phyloP scores from a whole-genome alignment of 305 asterid species.

The Fraxinus paxiana region DNA sequence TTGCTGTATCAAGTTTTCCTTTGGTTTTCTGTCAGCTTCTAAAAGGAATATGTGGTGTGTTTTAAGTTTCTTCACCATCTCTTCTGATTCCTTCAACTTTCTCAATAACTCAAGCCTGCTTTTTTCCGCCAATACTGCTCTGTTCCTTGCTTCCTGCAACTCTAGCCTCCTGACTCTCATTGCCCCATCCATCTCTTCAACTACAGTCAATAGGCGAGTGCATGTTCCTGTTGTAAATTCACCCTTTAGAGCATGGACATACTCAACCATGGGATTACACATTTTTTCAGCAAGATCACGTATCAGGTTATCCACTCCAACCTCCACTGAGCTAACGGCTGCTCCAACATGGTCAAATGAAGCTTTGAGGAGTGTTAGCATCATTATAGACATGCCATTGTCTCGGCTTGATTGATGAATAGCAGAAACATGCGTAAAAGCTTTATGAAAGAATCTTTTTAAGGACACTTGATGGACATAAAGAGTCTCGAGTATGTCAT shows the following conservation, averaged over 20 bases:
- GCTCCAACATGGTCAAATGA: slow-evolving; percentile 41
- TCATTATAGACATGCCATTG: slow-evolving; percentile 35
- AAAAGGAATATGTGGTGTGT: slow-evolving; percentile 29
- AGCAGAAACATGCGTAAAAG: slow-evolving; percentile 41
- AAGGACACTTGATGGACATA: slow-evolving; percentile 43
- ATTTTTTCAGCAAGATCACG: slow-evolving; percentile 48
- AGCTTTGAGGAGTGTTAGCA: slow-evolving; percentile 51
- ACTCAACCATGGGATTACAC: slow-evolving; percentile 69
- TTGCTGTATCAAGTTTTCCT: slow-evolving; percentile 26
- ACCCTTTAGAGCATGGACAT: slow-evolving; percentile 51
- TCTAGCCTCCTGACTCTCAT: slow-evolving; percentile 47
- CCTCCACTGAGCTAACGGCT: slow-evolving; percentile 63
- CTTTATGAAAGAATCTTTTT: slow-evolving; percentile 45
- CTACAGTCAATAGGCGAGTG: slow-evolving; percentile 42
- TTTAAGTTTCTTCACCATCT: slow-evolving; percentile 34
- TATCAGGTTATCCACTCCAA: slow-evolving; percentile 55
- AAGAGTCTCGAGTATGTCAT: slow-evolving; percentile 48
- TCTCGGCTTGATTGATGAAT: slow-evolving; percentile 39
- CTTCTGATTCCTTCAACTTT: slow-evolving; percentile 51
- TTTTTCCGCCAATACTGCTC: slow-evolving; percentile 43
- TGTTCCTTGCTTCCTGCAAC: slow-evolving; percentile 59
- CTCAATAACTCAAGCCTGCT: slow-evolving; percentile 41
- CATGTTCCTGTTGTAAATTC: slow-evolving; percentile 55
- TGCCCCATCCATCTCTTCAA: slow-evolving; percentile 59
- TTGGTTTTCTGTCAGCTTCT: slow-evolving; percentile 24